Conservation (phyloP, 2,329 filamentous ascomycete genomes). For the Emmonsiellopsis sp. region DNA sequence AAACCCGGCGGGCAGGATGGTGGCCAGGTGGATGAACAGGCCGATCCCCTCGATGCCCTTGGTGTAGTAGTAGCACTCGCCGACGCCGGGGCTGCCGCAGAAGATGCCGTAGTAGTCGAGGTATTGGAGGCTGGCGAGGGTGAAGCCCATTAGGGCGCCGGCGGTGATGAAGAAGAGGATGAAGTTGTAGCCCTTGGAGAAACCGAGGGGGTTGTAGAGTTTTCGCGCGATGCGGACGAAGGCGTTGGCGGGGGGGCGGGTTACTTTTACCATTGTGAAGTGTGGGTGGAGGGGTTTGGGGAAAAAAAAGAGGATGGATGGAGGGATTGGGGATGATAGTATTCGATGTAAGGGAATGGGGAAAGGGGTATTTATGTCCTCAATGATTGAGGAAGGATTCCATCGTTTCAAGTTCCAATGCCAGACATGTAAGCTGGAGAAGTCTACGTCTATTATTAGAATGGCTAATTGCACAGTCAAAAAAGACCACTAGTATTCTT, state of each 20-base stretch:
- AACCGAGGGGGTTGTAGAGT: conserved; percentile 36
- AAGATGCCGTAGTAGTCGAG: conserved; percentile 35
- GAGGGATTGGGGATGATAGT: background rate
- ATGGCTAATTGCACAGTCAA: too few species aligned
- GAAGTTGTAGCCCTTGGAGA: conserved; percentile 51
- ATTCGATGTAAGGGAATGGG: background rate
- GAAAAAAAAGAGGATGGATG: background rate
- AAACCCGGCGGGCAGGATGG: conserved; percentile 30
- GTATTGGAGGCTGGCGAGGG: conserved; percentile 41
- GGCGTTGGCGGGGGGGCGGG: conserved; percentile 2
- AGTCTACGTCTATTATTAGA: too few species aligned
- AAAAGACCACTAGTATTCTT: too few species aligned
- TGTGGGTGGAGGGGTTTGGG: background rate
- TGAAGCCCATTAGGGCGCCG: conserved; percentile 41
- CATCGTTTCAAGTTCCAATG: too few species aligned
- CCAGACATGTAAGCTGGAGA: too few species aligned
- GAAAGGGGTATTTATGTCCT: conserved; percentile 2
- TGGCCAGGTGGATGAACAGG: conserved; percentile 35
- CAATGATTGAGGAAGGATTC: background rate
- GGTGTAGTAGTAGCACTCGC: conserved; percentile 38
- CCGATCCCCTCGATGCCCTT: conserved; percentile 28
- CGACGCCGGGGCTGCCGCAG: conserved; percentile 24
- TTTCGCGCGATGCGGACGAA: conserved; percentile 1
- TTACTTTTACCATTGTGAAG: conserved; percentile 3
- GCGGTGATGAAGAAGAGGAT: conserved; percentile 42